Evolutionary conservation across 805 yeast genomes (phyloP), one percentile per base, ranked within the genome.

Genomic region (Hanseniaspora jakobsenii): DNA sequence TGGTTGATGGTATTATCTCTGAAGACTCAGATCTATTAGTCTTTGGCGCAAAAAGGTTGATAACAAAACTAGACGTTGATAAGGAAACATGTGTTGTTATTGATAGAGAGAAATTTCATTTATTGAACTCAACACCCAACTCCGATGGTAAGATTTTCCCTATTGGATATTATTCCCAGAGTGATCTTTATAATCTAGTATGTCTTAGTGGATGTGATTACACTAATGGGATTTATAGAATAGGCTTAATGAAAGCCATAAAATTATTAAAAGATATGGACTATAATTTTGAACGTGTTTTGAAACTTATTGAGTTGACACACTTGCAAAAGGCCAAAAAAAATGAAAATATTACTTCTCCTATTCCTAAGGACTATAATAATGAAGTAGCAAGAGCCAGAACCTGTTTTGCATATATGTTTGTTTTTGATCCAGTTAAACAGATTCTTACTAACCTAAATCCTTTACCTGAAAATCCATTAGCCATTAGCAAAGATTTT

Each of bases 181-280:
- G 70, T 8, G 83, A 84, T 53, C 59, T 84, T 43, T 67, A 91
- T 37, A 66, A 77, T 32, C 73, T 84, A 62, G 97, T 95, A 2
- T 79, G 87, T 52, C 57, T 91, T 4, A 75, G 94, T n/a, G 99
- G 99, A 0, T 91, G 99, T 63, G 99, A 91, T 60, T 91, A 91
- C 56, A 83, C 95, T 0, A 75, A 75, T 44, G 98, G 99, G 0
- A 66, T 91, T 6, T 72, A 80, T 0, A 79, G 81, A 2, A 69
- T 89, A 13, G 99, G 98, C 0, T 67, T 86, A 8, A 73, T 76
- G 36, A 81, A 78, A 22, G 94, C 96, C 0, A 72, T 81, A 44
- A 65, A 63, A 32, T 57, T 80, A 35, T 77, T 84, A 2, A 66
- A 66, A 43, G 66, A 70, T 46, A 68, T 67, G 52, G 26, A 42